These are phyloP conservation scores for Boletus edulis DNA, from an alignment of 768 basidiomycete species.

Conservation along the genomic window DNA sequence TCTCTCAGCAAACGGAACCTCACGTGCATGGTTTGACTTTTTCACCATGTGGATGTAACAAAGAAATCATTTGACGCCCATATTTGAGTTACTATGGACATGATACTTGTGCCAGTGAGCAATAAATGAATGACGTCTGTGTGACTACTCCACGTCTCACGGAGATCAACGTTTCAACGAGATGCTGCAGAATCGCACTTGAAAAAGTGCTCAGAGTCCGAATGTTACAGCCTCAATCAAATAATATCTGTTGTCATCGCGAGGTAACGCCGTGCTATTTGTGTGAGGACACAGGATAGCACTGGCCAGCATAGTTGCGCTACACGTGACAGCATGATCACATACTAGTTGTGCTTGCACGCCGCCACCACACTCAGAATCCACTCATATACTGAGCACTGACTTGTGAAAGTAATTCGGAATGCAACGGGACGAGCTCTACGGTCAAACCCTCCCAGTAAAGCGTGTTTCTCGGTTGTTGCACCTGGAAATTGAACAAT, in stretches of 20 bases:
- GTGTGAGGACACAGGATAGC: too few species aligned
- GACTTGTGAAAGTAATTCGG: neutral
- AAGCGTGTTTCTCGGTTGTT: constrained; percentile 7
- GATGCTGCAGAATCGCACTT: neutral
- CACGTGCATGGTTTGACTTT: neutral
- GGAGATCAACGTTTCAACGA: neutral
- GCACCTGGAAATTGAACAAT: constrained; percentile 6
- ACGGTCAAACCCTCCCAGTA: constrained; percentile 57
- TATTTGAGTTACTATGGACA: neutral
- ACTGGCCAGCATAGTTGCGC: too few species aligned
- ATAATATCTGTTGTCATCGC: neutral
- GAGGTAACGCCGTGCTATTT: neutral
- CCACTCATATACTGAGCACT: neutral
- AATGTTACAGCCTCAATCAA: neutral
- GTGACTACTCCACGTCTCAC: neutral
- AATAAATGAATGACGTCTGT: too few species aligned
- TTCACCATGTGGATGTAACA: neutral
- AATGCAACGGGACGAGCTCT: constrained; percentile 32
- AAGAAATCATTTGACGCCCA: neutral
- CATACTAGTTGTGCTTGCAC: too few species aligned
- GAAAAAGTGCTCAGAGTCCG: constrained; percentile 3
- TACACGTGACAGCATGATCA: neutral
- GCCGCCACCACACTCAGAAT: neutral
- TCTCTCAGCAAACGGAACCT: neutral
- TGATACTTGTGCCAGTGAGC: neutral